A percentile compares a stretch with the other conserved stretches of the same genome.
phyloP scores from a whole-genome alignment of 2,329 filamentous ascomycete species.

The Metarhizium humberi region DNA sequence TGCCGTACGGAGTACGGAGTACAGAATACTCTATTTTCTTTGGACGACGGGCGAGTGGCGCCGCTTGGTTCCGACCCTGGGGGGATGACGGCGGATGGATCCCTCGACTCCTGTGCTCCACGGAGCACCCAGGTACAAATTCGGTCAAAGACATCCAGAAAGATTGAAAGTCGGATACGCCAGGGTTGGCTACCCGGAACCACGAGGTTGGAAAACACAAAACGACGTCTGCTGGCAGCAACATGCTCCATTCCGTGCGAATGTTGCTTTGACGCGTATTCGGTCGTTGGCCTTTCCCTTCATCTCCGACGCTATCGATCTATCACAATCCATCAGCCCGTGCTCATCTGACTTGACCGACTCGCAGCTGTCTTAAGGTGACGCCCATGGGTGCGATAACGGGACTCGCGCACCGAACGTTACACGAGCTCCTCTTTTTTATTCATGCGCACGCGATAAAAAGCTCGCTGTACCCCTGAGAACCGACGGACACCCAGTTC shows the following conservation, averaged over 20 bases:
- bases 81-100: neutral
- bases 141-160: neutral
- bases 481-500: neutral
- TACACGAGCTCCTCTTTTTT: neutral
- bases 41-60: neutral
- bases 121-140: neutral
- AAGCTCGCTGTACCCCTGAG: neutral
- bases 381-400: neutral
- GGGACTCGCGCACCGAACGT: neutral
- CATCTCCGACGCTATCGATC: neutral
- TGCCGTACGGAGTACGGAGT: neutral
- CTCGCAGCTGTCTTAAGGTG: neutral
- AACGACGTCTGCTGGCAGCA: neutral
- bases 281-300: too few relatives aligned
- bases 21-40: conserved; percentile 1
- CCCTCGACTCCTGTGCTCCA: neutral
- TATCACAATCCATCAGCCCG: neutral
- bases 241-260: neutral
- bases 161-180: neutral
- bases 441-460: neutral
- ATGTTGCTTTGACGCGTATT: neutral
- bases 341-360: neutral
- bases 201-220: neutral
- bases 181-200: neutral
- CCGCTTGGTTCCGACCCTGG: conserved; percentile 6